Evolutionary conservation across 805 yeast species (phyloP).

Genomic region (Nakazawaea wyomingensis): DNA sequence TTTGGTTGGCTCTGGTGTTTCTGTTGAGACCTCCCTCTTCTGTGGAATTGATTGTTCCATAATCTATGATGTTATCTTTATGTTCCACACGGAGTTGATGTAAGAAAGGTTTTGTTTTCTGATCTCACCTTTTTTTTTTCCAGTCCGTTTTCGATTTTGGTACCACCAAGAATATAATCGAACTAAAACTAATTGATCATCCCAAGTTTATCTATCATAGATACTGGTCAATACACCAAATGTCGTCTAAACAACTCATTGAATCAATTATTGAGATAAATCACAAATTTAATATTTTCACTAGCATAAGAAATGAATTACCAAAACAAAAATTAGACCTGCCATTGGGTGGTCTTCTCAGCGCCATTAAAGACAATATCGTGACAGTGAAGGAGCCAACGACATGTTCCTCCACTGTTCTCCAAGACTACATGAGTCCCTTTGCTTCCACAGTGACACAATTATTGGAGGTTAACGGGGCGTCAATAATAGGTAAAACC

Average conservation of each 20-base stretch:
- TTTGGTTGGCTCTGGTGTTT: conserved; percentile 5
- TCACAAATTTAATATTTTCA: conserved; percentile 35
- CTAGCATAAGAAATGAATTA: conserved; percentile 26
- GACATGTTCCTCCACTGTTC: conserved; percentile 70
- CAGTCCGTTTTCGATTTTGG: too few species aligned
- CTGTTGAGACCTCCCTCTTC: conserved; percentile 8
- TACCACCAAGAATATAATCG: too few species aligned
- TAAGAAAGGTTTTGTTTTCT: too few species aligned
- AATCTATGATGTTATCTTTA: not conserved
- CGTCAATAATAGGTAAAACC: conserved; percentile 65
- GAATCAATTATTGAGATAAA: not conserved
- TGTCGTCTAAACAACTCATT: not conserved
- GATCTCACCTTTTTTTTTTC: not conserved
- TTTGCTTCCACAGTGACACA: conserved; percentile 71
- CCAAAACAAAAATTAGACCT: conserved; percentile 7
- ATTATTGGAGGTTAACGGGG: conserved; percentile 49
- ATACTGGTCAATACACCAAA: too few species aligned
- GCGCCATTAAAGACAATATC: conserved; percentile 77
- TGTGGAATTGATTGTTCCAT: conserved; percentile 4
- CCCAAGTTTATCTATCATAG: too few species aligned
- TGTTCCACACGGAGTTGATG: too few species aligned
- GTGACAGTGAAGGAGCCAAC: conserved; percentile 62
- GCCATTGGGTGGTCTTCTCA: conserved; percentile 27
- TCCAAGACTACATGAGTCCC: conserved; percentile 63
- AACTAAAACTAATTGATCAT: too few species aligned